Percentiles rank a stretch among this genome's conserved stretches.
These are phyloP conservation scores for Aspergillus sp. DNA, from an alignment of 2,329 filamentous ascomycete genomes.

Conservation along the genomic window DNA sequence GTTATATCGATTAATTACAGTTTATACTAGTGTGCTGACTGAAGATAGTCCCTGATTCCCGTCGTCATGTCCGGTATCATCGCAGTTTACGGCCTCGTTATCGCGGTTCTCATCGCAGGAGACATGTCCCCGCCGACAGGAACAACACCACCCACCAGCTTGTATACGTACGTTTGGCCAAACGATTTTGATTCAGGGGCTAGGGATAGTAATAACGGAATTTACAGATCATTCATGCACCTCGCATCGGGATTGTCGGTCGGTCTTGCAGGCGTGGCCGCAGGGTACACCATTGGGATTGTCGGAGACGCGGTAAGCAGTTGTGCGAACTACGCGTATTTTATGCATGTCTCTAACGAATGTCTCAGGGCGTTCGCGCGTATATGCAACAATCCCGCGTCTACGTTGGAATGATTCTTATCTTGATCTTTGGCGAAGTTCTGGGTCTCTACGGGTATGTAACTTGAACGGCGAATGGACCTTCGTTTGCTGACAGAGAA, in stretches of 20 bases:
- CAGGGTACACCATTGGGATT: slow-evolving; percentile 92
- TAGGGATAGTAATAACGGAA: slow-evolving; percentile 18
- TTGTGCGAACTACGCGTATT: neutral
- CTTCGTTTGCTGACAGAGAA: slow-evolving; percentile 13
- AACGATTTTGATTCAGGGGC: slow-evolving; percentile 9
- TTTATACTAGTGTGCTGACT: slow-evolving; percentile 13
- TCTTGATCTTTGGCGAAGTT: slow-evolving; percentile 97
- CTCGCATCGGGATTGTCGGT: slow-evolving; percentile 85
- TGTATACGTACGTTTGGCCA: slow-evolving; percentile 63
- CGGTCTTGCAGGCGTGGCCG: slow-evolving; percentile 84
- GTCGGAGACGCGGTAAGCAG: slow-evolving; percentile 74
- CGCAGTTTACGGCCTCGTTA: slow-evolving; percentile 94
- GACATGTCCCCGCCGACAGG: slow-evolving; percentile 65
- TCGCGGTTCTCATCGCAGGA: slow-evolving; percentile 89
- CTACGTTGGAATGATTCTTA: slow-evolving; percentile 97
- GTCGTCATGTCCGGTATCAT: slow-evolving; percentile 97
- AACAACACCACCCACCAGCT: slow-evolving; percentile 60
- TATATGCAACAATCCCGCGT: slow-evolving; percentile 96
- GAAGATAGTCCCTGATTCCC: slow-evolving; percentile 42
- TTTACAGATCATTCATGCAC: slow-evolving; percentile 76
- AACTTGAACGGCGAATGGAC: neutral
- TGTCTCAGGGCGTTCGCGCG: slow-evolving; percentile 64
- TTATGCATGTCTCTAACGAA: slow-evolving; percentile 14
- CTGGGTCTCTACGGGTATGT: slow-evolving; percentile 89
- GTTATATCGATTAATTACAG: neutral